A percentile compares a stretch with the other conserved stretches of the same genome.
These are phyloP conservation scores for Zymoseptoria tritici DNA, from an alignment of 2,329 filamentous ascomycete genomes.

Conservation along the genomic window DNA sequence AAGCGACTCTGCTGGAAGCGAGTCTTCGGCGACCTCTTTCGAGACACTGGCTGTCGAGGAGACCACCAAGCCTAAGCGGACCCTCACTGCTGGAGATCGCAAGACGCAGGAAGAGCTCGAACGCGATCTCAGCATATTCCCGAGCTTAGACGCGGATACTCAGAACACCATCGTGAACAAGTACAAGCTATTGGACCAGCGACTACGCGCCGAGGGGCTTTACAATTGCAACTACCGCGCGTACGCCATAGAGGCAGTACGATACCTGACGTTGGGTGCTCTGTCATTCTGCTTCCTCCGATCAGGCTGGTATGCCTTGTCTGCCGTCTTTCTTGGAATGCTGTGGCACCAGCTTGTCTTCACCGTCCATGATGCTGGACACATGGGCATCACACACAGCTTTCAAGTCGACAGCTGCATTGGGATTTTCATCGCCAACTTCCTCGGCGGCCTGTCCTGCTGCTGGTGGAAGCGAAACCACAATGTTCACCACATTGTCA, in stretches of 20 bases:
- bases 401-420: constrained; percentile 78
- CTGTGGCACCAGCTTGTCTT: constrained; percentile 96
- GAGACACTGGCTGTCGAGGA: constrained; percentile 45
- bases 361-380: constrained; percentile 86
- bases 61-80: constrained; percentile 25
- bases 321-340: constrained; percentile 67
- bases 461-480: constrained; percentile 98
- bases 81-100: constrained; percentile 53
- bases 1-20: constrained; percentile 26
- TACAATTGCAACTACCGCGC: constrained; percentile 78
- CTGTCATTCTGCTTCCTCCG: constrained; percentile 48
- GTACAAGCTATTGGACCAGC: constrained; percentile 70
- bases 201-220: constrained; percentile 65
- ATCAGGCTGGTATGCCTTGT: constrained; percentile 44
- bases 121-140: constrained; percentile 73
- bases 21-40: constrained; percentile 53
- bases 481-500: constrained; percentile 95
- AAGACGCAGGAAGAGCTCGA: constrained; percentile 67
- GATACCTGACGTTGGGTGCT: constrained; percentile 62
- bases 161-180: constrained; percentile 71
- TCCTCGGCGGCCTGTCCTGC: constrained; percentile 76
- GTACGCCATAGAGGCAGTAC: constrained; percentile 65
- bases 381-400: constrained; percentile 94
- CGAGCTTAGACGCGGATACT: constrained; percentile 62
- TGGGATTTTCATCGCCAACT: constrained; percentile 85